Evolutionary conservation across 768 basidiomycete genomes (phyloP).

Genomic region (Mycena venus): DNA sequence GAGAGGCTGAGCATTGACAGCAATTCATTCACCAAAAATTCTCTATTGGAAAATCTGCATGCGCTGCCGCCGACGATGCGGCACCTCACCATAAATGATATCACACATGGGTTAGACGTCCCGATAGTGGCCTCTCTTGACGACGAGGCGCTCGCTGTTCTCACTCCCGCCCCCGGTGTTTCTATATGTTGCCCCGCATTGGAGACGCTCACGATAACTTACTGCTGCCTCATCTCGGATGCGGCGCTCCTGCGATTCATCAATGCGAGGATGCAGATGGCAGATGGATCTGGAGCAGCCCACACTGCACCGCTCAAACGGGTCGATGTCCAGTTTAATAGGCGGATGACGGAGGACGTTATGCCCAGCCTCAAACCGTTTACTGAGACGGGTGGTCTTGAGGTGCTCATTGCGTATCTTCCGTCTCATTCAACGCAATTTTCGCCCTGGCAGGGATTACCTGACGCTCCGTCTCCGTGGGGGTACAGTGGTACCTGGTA

Average conservation of each 20-base stretch:
- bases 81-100: not conserved
- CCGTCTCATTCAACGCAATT: too few species aligned
- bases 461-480: too few species aligned
- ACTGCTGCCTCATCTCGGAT: not conserved
- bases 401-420: not conserved
- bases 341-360: not conserved
- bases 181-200: too few species aligned
- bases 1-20: not conserved
- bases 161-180: too few species aligned
- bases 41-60: not conserved
- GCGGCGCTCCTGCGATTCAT: constrained; percentile 2
- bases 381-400: not conserved
- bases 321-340: not conserved
- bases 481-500: too few species aligned
- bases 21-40: not conserved
- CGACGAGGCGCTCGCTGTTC: too few species aligned
- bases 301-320: too few species aligned
- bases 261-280: not conserved
- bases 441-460: constrained; percentile 6
- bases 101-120: too few species aligned
- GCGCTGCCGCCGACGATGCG: not conserved
- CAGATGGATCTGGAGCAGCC: too few species aligned
- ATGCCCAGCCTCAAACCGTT: not conserved
- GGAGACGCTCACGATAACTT: not conserved
- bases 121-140: too few species aligned